Conservation (phyloP, 2,329 filamentous ascomycete genomes). For the Botrytis elliptica region DNA sequence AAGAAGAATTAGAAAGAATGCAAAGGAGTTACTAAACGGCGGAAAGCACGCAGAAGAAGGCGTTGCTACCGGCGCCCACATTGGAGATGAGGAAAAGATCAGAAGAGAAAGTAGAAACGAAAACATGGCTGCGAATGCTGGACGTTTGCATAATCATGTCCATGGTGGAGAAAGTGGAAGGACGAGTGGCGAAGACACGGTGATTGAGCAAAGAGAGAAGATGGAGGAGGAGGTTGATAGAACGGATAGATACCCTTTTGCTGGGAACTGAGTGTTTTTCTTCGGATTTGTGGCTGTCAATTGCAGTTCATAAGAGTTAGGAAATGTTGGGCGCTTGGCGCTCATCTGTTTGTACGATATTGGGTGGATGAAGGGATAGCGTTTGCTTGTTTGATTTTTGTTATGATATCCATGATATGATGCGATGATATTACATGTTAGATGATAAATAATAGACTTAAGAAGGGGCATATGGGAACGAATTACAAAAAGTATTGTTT, state of each 20-base stretch:
- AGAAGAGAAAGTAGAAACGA: constrained; percentile 8
- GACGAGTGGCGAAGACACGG: constrained; percentile 2
- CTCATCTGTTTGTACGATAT: neutral
- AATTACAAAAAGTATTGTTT: too few relatives aligned
- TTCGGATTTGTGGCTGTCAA: neutral
- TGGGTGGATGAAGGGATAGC: neutral
- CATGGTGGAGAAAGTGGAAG: neutral
- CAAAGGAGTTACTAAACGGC: neutral
- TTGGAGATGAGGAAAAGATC: neutral
- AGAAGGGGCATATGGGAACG: neutral
- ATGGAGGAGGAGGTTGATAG: neutral
- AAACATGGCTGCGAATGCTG: neutral
- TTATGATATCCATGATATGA: constrained; percentile 16
- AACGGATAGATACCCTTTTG: constrained; percentile 13
- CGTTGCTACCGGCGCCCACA: neutral
- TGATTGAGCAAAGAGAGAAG: constrained; percentile 7
- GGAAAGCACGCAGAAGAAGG: constrained; percentile 8
- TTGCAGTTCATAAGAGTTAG: neutral
- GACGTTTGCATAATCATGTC: constrained; percentile 2
- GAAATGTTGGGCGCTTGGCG: constrained; percentile 2
- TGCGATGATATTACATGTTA: neutral
- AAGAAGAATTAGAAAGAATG: constrained; percentile 14
- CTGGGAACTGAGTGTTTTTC: neutral
- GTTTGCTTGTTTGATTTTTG: neutral
- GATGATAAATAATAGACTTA: neutral